Evolutionary conservation across 441 rosid species (phyloP), one percentile per base, ranked within the genome.

Genomic region (Kokia cookei): DNA sequence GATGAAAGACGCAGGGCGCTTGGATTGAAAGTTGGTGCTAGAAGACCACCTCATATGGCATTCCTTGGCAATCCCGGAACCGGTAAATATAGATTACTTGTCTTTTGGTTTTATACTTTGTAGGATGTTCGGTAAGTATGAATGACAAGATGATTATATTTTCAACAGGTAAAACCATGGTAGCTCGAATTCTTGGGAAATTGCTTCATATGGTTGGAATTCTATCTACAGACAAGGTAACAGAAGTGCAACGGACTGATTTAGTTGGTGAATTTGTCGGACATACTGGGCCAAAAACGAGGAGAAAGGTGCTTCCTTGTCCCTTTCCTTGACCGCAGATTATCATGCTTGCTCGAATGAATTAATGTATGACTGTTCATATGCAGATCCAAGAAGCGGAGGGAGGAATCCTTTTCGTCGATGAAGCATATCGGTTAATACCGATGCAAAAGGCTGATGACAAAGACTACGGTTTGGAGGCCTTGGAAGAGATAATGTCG

Each of bases 21-120:
- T 71, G 98, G 98, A 19, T 74, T 95, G 62, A 91, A 90, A 83
- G 87, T 93, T 77, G 99, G 93, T 2, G 64, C 78, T 51, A 87
- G 96, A 82, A 86, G 90, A 73, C 96, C 97, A 78, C 98, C 98
- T 4, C 98, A 95, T 78, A 95, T 95, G 99, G 98, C 99, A 14
- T 95, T 95, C 77, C 90, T 95, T 78, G 98, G 97, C 51, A 95
- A 91, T 73, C 99, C 99, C 47, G 97, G 98, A 72, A 95, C 99
- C 82, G 98, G 99, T 93, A 64, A 71, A 27, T 57, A 14, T 7
- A 15, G 57, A 32, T 73, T 14, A 22, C 40, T 42, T 55, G 55
- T 51, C 64, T 58, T 4, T 29, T 62, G 29, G 68, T 19, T 5
- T 27, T 24, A 8, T n/a, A 8, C 27, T n/a, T 35, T 27, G 26